Evolutionary conservation across 345 rosid genomes (phyloP), one percentile per base, ranked within the genome.

Genomic region (Geranium brycei): DNA sequence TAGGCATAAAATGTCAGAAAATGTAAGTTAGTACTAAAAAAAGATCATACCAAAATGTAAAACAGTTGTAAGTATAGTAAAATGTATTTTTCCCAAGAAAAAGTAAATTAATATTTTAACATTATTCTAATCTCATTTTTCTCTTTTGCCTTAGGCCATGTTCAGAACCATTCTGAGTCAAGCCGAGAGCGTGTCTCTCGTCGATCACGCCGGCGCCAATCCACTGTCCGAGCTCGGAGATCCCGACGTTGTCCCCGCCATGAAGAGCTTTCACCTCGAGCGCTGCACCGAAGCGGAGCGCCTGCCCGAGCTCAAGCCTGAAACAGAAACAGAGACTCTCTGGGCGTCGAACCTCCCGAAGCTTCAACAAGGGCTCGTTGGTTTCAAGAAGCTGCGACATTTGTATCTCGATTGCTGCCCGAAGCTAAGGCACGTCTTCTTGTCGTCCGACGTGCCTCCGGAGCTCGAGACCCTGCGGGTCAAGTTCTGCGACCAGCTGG

Each of bases 351-450:
- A 66, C 58, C 65, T 85, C 11, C 72, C 70, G 8, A 66, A 69
- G 0, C 30, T 83, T 58, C 64, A 58, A 60, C 66, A 71, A 16
- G 61, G 51, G 1, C 71, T 35, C 0, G 57, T 0, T 57, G 58
- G 60, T 74, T 70, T 80, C 1, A 56, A 3, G 55, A 77, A 65
- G 51, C 83, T 87, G 57, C 82, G 73, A 64, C 53, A 38, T 0
- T 69, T 83, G 78, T 4, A 60, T 68, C 1, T 87, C 3, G 84
- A 83, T 19, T 78, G 76, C 59, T 85, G 85, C 51, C 85, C 85
- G 2, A 64, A 14, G 62, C 82, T 81, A 28, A 68, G 19, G 58
- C 32, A 17, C 11, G 53, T 80, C 12, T 82, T 75, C 71, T 18
- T 72, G 7, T 57, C 66, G 8, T 12, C 2, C 5, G 58, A 64